Conservation (phyloP, 768 basidiomycete genomes). For the Russula vinacea region DNA sequence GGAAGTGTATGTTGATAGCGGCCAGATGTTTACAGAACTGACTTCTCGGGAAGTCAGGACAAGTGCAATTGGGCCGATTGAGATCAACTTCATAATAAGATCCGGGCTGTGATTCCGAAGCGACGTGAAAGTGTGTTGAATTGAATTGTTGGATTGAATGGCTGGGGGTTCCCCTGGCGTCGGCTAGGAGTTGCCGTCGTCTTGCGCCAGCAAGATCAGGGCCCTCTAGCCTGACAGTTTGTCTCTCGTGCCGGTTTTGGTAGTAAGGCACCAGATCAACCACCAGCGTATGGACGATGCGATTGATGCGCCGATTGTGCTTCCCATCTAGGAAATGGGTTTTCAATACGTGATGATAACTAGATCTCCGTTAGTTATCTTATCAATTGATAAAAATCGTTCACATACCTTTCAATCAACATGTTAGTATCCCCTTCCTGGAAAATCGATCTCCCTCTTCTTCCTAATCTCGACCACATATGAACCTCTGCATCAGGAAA, state of each 20-base stretch:
- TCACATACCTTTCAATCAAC: not conserved
- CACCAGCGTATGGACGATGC: not conserved
- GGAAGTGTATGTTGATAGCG: not conserved
- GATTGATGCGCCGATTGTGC: not conserved
- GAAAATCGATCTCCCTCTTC: not conserved
- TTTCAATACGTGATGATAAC: not conserved
- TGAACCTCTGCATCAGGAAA: too few relatives aligned
- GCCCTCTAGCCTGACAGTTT: not conserved
- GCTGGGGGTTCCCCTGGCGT: not conserved
- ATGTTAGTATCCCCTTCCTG: not conserved
- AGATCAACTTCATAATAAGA: not conserved
- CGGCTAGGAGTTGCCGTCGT: not conserved
- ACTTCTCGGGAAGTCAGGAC: not conserved
- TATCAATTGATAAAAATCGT: too few relatives aligned
- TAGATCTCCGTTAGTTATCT: not conserved
- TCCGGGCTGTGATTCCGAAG: not conserved
- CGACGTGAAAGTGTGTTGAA: not conserved
- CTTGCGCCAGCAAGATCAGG: not conserved
- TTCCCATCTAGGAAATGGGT: not conserved
- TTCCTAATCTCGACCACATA: not conserved
- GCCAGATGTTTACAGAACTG: not conserved
- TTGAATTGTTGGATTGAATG: not conserved
- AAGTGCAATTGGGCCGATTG: not conserved
- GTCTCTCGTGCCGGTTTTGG: not conserved
- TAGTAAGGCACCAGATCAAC: not conserved